Evolutionary conservation across 129 eudicot genomes (phyloP), one percentile per base, ranked within the genome.

Genomic region (Escallonia rubra): DNA sequence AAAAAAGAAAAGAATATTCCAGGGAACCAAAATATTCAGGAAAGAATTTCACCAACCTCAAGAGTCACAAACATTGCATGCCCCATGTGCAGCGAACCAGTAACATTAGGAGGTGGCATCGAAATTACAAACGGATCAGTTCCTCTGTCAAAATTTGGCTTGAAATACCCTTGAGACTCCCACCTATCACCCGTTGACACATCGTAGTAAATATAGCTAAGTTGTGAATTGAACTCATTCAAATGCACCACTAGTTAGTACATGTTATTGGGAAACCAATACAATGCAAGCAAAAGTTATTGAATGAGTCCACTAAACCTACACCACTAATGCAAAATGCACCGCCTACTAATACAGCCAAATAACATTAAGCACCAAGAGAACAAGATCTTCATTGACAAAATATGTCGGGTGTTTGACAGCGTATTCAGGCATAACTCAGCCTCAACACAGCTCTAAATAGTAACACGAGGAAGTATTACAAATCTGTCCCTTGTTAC

Each of bases 51-150:
- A 68, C 89, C 99, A 68, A 94, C 99, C 99, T 94, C 99, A 71
- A 94, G 99, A 61, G 99, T 94, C 55, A 94, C 99, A 82, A 94
- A 94, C 93, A 94, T 94, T 23, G 99, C 99, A 85, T 94, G 99
- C 59, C 99, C 99, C 99, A 94, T 89, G 85, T 94, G 99, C 93
- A 94, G 74, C 6, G 96, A 94, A 67, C 99, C 99, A 51, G 99
- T 94, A 68, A 94, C 99, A 65, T 94, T 93, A 44, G 99, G 99
- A 41, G 99, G 99, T 47, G 99, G 99, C 99, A 94, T 94, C 10
- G 97, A 74, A 65, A 94, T 67, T 56, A 94, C 96, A 71, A 89
- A 94, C 54, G 96, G 76, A 23, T 86, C 99, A 79, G 67, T 67
- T 78, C 93, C 96, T 69, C 65, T 72, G 57, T 86, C 96, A 5